Conservation (phyloP, 2,329 filamentous ascomycete genomes). For the Fusarium bulbicola region DNA sequence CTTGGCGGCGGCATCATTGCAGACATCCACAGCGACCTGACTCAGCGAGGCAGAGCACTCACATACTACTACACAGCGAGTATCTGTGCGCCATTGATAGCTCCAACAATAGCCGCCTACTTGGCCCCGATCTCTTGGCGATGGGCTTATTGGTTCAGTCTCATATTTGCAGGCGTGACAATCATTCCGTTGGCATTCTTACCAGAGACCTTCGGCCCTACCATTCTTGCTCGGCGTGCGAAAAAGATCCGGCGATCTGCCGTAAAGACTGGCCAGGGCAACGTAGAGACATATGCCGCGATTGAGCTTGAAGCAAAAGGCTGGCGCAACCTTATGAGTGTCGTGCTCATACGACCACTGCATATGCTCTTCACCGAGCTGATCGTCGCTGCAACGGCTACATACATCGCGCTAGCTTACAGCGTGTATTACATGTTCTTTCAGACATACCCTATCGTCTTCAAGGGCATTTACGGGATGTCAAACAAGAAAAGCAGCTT, state of each 20-base stretch:
- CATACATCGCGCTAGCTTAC: constrained; percentile 25
- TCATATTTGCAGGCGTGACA: constrained; percentile 40
- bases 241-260: not conserved
- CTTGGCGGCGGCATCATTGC: constrained; percentile 56
- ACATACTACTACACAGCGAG: constrained; percentile 50
- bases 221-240: constrained; percentile 7
- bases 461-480: constrained; percentile 19
- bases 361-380: constrained; percentile 25
- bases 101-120: constrained; percentile 56
- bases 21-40: constrained; percentile 53
- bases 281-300: not conserved
- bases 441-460: constrained; percentile 32
- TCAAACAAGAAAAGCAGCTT: constrained; percentile 1
- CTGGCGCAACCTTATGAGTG: constrained; percentile 2
- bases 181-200: constrained; percentile 40
- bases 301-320: not conserved
- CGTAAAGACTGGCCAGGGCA: not conserved
- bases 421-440: constrained; percentile 34
- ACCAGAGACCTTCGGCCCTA: constrained; percentile 31
- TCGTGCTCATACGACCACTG: constrained; percentile 12
- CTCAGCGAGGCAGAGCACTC: constrained; percentile 46
- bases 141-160: constrained; percentile 53
- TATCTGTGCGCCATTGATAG: constrained; percentile 52
- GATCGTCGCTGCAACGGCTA: constrained; percentile 19
- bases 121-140: constrained; percentile 52